Percentiles rank a stretch among this genome's conserved stretches.
Conservation (phyloP, 2,329 filamentous ascomycete genomes). For the Pseudogymnoascus sp. region DNA sequence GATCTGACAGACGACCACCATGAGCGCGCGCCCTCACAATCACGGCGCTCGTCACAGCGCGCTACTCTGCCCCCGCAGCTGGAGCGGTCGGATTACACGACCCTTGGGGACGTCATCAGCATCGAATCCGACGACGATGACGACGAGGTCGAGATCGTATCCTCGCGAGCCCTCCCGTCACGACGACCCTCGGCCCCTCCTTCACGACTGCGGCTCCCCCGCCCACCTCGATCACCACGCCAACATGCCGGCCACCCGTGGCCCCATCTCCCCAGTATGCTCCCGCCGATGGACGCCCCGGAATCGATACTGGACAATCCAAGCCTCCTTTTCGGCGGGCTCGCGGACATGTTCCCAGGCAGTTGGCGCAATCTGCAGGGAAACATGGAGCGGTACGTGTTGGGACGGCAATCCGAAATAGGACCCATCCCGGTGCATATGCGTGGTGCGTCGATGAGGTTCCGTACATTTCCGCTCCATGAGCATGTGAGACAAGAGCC, state of each 20-base stretch:
- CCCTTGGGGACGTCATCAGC: not conserved
- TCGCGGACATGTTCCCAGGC: not conserved
- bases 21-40: conserved; percentile 3
- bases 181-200: not conserved
- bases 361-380: not conserved
- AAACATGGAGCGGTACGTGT: not conserved
- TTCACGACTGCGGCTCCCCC: not conserved
- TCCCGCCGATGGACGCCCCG: not conserved
- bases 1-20: conserved; percentile 4
- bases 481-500: not conserved
- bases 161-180: not conserved
- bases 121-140: conserved; percentile 5
- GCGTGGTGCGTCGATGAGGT: not conserved
- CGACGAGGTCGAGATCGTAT: conserved; percentile 2
- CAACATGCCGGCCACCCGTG: not conserved
- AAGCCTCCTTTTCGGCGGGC: not conserved
- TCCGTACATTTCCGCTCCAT: not conserved
- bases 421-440: not conserved
- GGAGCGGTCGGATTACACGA: not conserved
- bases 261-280: conserved; percentile 1
- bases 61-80: not conserved
- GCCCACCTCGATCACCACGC: not conserved
- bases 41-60: conserved; percentile 6
- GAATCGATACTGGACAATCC: not conserved
- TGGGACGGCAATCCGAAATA: not conserved